phyloP scores from a whole-genome alignment of 176 grass and related monocot genomes.

The Oryza rufipogon region DNA sequence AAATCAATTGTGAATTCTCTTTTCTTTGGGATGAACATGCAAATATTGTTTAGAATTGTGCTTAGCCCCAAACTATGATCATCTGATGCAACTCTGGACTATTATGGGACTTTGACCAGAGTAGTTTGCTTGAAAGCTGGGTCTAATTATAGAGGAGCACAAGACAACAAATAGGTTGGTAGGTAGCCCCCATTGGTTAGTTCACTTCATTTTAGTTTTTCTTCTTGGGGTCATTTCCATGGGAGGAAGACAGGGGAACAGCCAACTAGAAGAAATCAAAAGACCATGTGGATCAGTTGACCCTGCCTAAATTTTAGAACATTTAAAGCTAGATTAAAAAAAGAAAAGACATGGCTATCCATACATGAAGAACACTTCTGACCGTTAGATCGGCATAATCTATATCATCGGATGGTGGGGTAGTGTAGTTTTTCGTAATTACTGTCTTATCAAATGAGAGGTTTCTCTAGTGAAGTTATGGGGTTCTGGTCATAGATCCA shows the following conservation, averaged over 20 bases:
- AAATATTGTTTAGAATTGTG: not conserved
- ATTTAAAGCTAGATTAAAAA: not conserved
- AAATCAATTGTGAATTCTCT: not conserved
- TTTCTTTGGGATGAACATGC: not conserved
- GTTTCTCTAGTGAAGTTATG: not conserved
- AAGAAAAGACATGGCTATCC: not conserved
- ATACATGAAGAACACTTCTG: too few species aligned
- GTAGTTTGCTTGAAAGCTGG: conserved; percentile 42
- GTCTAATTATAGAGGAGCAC: conserved; percentile 46
- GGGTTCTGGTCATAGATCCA: conserved; percentile 25
- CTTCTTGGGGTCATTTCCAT: conserved; percentile 22
- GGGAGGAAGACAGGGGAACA: conserved; percentile 26
- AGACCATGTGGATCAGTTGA: conserved; percentile 52
- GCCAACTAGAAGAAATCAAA: conserved; percentile 49
- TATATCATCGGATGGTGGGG: not conserved
- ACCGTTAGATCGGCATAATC: not conserved
- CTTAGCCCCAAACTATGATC: not conserved
- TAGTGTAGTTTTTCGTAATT: too few species aligned
- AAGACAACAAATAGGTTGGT: conserved; percentile 50
- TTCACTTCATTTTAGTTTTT: conserved; percentile 14
- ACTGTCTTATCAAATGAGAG: not conserved
- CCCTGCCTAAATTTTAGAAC: conserved; percentile 20
- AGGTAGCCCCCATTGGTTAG: conserved; percentile 31
- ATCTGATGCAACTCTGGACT: conserved; percentile 37
- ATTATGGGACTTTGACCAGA: conserved; percentile 32